A percentile compares a stretch with the other conserved stretches of the same genome.
phyloP scores from a whole-genome alignment of 768 basidiomycete species.

The Grammothele lineata region DNA sequence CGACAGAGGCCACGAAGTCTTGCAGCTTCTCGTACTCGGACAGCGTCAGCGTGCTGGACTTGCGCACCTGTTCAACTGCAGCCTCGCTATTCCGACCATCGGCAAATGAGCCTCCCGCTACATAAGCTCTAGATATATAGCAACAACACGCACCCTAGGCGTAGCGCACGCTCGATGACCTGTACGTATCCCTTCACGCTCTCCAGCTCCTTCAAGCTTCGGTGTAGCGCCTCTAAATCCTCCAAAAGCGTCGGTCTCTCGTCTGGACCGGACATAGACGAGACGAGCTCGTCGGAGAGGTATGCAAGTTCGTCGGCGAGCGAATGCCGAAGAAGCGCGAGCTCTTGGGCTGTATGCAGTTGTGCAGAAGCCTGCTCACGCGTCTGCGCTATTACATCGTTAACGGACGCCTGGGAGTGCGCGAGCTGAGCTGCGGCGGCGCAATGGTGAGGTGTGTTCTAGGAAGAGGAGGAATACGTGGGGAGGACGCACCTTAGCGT shows the following conservation, averaged over 20 bases:
- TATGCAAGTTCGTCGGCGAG: conserved; percentile 74
- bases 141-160: conserved; percentile 62
- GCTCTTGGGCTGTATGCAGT: conserved; percentile 62
- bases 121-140: neutral
- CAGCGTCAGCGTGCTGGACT: conserved; percentile 31
- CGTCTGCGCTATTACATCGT: conserved; percentile 44
- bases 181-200: conserved; percentile 73
- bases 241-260: conserved; percentile 67
- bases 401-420: conserved; percentile 45
- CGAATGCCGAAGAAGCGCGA: conserved; percentile 72
- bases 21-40: conserved; percentile 59
- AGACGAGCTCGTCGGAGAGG: conserved; percentile 61
- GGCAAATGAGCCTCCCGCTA: neutral
- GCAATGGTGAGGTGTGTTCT: conserved; percentile 2
- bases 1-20: conserved; percentile 51
- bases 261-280: conserved; percentile 38
- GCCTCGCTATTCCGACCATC: conserved; percentile 41
- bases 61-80: conserved; percentile 50
- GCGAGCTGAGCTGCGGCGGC: conserved; percentile 52
- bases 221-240: conserved; percentile 76
- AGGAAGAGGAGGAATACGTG: neutral
- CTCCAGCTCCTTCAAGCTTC: conserved; percentile 71
- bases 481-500: conserved; percentile 25
- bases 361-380: conserved; percentile 43
- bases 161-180: conserved; percentile 64